These are phyloP conservation scores for Protomyces macrosporus DNA, from an alignment of 1,139 yeast genomes.

Conservation along the genomic window DNA sequence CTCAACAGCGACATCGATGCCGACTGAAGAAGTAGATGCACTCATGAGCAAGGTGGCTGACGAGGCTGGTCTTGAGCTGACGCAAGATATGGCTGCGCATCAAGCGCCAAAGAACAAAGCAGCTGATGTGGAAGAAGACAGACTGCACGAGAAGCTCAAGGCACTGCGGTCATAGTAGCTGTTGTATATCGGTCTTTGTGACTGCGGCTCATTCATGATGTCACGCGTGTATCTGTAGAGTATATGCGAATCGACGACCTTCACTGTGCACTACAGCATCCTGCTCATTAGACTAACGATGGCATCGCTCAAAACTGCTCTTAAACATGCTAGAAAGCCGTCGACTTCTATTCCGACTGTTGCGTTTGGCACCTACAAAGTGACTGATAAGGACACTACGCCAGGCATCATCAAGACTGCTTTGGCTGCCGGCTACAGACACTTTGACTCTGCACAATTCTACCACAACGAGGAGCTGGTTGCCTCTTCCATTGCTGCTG, in stretches of 20 bases:
- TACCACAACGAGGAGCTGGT: constrained; percentile 53
- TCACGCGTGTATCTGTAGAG: no score
- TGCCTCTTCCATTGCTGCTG: constrained; percentile 48
- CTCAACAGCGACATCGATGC: constrained; percentile 82
- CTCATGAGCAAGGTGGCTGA: constrained; percentile 92
- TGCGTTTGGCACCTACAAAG: background rate
- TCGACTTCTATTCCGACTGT: background rate
- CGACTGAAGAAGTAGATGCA: constrained; percentile 92
- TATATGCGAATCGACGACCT: no score
- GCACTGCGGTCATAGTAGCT: constrained; percentile 1
- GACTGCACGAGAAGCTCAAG: constrained; percentile 16
- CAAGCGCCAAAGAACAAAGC: constrained; percentile 13
- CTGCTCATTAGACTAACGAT: background rate
- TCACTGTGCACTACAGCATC: no score
- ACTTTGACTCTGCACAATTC: constrained; percentile 49
- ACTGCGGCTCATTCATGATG: no score
- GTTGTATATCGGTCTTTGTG: no score
- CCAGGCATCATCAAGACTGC: background rate
- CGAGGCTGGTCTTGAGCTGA: constrained; percentile 92
- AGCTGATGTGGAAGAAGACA: constrained; percentile 14
- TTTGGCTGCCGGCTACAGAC: constrained; percentile 32
- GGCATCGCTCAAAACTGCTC: background rate
- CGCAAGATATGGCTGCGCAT: constrained; percentile 59
- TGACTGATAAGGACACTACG: background rate
- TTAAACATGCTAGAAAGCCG: background rate